Conservation (phyloP, 225 moss, liverwort and hornwort species). For the Lunularia cruciata region DNA sequence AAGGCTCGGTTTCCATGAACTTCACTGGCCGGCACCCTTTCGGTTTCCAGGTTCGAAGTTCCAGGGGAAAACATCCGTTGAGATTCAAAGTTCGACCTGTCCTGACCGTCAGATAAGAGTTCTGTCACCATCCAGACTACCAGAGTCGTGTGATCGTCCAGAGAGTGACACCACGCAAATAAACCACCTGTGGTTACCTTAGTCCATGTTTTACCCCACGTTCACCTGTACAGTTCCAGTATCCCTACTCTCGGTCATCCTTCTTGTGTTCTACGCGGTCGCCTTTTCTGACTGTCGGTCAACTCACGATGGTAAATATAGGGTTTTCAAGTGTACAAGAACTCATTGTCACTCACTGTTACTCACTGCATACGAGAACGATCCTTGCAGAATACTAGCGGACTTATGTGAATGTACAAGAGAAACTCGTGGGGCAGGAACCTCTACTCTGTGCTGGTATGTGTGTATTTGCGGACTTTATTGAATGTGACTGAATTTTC, state of each 20-base stretch:
- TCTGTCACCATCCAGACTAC: neutral
- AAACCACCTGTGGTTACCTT: neutral
- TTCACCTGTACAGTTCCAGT: neutral
- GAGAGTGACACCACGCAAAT: neutral
- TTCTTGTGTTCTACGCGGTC: too few species aligned
- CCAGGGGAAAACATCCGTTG: too few species aligned
- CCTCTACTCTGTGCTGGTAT: neutral
- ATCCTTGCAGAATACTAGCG: neutral
- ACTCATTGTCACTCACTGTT: neutral
- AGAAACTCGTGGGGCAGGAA: neutral
- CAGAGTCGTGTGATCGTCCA: neutral
- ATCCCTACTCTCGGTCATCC: neutral
- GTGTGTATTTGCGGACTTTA: too few species aligned
- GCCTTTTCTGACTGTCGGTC: too few species aligned
- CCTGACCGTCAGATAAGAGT: neutral
- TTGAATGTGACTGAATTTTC: too few species aligned
- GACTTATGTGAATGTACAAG: neutral
- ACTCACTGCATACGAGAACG: neutral
- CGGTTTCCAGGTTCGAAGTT: too few species aligned
- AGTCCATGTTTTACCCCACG: neutral
- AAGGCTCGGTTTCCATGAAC: too few species aligned
- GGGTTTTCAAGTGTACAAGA: neutral
- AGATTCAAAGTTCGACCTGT: too few species aligned
- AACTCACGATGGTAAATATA: neutral
- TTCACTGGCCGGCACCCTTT: too few species aligned